Conservation (phyloP, 2,329 filamentous ascomycete genomes). For the Xylariaceae sp. region DNA sequence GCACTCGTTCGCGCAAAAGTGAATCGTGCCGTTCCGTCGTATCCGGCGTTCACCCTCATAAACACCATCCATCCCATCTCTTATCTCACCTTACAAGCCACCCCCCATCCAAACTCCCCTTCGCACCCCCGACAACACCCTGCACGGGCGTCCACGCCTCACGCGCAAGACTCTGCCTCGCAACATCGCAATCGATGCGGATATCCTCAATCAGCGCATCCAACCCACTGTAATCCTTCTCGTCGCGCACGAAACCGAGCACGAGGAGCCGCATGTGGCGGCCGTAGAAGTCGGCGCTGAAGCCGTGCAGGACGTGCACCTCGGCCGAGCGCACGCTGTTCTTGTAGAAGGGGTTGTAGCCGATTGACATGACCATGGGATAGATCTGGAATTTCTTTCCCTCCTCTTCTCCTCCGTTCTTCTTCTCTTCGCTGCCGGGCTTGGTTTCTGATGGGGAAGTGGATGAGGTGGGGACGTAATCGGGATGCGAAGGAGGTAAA, state of each 20-base stretch:
- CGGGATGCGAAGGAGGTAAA: conserved; percentile 46
- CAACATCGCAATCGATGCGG: conserved; percentile 78
- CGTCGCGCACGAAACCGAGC: conserved; percentile 81
- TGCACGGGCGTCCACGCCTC: conserved; percentile 50
- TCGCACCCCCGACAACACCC: conserved; percentile 34
- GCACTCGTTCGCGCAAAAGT: neutral
- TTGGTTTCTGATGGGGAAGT: neutral
- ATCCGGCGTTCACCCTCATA: neutral
- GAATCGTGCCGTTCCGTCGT: neutral
- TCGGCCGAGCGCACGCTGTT: conserved; percentile 83
- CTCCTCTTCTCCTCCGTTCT: no score
- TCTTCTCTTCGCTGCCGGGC: no score
- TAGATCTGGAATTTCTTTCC: conserved; percentile 45
- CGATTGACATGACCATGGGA: conserved; percentile 90
- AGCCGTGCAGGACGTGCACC: conserved; percentile 79
- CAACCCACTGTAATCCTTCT: conserved; percentile 79
- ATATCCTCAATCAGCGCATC: conserved; percentile 88
- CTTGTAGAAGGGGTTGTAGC: conserved; percentile 97
- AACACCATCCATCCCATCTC: neutral
- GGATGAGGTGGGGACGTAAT: conserved; percentile 25
- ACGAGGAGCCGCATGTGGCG: conserved; percentile 73
- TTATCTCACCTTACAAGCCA: conserved; percentile 28
- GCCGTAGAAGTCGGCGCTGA: conserved; percentile 79
- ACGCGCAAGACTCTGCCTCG: conserved; percentile 64
- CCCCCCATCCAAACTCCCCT: conserved; percentile 27